Evolutionary conservation across 148 eudicot species (phyloP).

Genomic region (Vaccinium macrocarpon): DNA sequence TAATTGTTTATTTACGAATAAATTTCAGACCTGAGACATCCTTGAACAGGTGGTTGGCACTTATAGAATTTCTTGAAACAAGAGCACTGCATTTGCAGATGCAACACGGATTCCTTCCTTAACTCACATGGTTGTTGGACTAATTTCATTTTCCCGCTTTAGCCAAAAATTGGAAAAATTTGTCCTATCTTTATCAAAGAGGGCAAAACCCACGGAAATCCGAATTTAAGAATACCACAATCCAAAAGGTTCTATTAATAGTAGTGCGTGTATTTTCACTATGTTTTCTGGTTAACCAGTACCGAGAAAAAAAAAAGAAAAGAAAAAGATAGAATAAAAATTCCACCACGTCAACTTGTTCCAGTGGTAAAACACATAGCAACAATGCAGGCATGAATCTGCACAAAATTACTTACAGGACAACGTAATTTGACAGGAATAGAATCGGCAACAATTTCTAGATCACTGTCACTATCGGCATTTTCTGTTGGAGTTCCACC

Average conservation of each 20-base stretch:
- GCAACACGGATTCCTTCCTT: background rate
- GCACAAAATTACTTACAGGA: conserved; percentile 53
- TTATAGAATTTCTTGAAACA: background rate
- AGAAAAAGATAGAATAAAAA: background rate
- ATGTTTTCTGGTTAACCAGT: too few species aligned
- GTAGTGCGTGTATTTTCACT: background rate
- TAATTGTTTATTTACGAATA: background rate
- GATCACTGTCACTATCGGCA: conserved; percentile 77
- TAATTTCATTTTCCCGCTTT: background rate
- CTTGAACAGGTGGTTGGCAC: background rate
- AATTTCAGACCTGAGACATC: background rate
- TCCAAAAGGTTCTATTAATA: background rate
- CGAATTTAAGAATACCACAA: background rate
- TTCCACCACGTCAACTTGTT: background rate
- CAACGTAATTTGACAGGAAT: conserved; percentile 67
- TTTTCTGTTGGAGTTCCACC: conserved; percentile 60
- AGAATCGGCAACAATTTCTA: conserved; percentile 76
- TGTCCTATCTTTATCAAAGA: background rate
- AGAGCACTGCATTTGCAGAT: background rate
- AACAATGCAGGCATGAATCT: background rate
- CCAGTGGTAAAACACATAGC: background rate
- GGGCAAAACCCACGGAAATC: background rate
- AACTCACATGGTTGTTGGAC: background rate
- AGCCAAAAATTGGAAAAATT: background rate
- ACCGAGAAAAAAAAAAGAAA: background rate